Evolutionary conservation across 1,139 yeast species (phyloP), one percentile per base, ranked within the genome.

Genomic region (Candida tropicalis): DNA sequence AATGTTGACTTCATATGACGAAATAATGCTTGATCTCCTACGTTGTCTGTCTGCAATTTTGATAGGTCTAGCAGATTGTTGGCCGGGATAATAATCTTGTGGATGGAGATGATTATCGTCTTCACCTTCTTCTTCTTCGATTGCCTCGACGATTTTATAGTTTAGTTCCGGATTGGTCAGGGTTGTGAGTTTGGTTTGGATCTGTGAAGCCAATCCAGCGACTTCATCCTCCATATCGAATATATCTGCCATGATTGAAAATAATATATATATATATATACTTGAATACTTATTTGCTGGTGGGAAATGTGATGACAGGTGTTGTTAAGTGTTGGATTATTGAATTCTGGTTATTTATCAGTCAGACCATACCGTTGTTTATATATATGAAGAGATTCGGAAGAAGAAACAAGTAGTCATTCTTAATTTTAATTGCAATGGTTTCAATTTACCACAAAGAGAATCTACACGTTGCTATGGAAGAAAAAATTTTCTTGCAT

Each of bases 1-100:
- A 17, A 52, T 51, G 8, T 41, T 50, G 7, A 52, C 47, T 40
- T 52, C 55, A 34, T 52, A 52, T 3, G 56, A 53, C 5, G 56
- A 50, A 6, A 56, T 57, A 13, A 52, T 52, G 2, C 58, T 54
- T 20, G 55, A 53, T 29, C 49, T 47, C 27, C 59, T 39, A 12
- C 57, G 46, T 22, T 44, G 51, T 20, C 42, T 47, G 10, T 16
- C 29, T 5, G 15, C 27, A 1, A 42, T 45, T 11, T 39, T 39
- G 10, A 49, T 49, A 6, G 55, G 53, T 17, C 20, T 44, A 4
- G 43, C 34, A 18, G 39, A 17, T 27, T 18, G 20, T 16, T 41
- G 26, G 5, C 13, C 27, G 20, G 46, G 53, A 42, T 31, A 44
- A 36, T 39, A 48, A 33, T 38, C 40, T n/a, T 29, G 12, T 31